Conservation (phyloP, 73 alveolate species). For the Uronychia binucleata region DNA sequence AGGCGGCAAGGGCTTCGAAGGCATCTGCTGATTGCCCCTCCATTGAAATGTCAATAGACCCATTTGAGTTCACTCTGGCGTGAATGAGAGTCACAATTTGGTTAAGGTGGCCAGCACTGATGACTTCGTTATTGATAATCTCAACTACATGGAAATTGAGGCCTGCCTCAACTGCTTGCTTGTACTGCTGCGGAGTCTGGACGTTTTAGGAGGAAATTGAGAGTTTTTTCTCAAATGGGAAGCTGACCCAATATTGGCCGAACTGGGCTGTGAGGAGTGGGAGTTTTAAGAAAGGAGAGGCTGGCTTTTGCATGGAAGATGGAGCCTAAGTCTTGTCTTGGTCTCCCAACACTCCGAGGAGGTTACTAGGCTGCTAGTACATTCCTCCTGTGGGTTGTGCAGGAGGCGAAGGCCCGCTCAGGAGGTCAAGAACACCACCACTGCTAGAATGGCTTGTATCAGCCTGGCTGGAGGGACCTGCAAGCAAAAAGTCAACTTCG, state of each 20-base stretch:
- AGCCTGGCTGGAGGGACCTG: not conserved
- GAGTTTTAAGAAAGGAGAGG: no score
- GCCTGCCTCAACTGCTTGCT: conserved; percentile 51
- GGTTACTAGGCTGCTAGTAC: no score
- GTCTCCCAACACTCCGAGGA: conserved; percentile 58
- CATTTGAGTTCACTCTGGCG: conserved; percentile 68
- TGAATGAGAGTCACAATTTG: conserved; percentile 66
- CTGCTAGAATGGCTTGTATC: no score
- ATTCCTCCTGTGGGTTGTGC: not conserved
- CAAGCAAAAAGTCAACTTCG: not conserved
- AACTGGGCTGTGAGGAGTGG: conserved; percentile 75
- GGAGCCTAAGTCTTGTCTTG: no score
- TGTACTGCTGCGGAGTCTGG: conserved; percentile 62
- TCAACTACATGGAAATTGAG: conserved; percentile 76
- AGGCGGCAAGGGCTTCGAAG: not conserved
- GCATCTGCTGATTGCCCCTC: not conserved
- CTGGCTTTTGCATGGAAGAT: no score
- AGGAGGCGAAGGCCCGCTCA: not conserved
- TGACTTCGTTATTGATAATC: conserved; percentile 82
- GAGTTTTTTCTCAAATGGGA: conserved; percentile 63
- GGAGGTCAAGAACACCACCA: not conserved
- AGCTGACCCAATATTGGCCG: conserved; percentile 77
- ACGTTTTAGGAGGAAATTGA: conserved; percentile 50
- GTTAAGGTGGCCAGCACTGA: conserved; percentile 66
- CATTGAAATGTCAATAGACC: conserved; percentile 23